A percentile compares a stretch with the other conserved stretches of the same genome.
Conservation (phyloP, 176 grass and related monocot species). For the Cenchrus americanus region DNA sequence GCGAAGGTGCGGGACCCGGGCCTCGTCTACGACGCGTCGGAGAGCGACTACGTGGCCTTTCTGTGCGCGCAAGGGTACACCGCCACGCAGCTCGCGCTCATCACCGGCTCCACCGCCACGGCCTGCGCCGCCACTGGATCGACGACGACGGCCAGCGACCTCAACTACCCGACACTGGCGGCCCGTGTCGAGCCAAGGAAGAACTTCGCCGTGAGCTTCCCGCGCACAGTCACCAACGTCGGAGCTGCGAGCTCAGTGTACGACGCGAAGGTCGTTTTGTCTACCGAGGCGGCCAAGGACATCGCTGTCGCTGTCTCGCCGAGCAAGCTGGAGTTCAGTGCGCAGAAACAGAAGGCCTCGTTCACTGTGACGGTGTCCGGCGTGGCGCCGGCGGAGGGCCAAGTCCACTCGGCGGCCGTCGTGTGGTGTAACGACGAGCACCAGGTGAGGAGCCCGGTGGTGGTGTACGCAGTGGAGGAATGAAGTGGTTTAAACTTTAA, state of each 20-base stretch:
- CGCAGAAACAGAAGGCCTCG: not conserved
- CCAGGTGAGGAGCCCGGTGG: constrained; percentile 17
- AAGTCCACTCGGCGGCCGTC: not conserved
- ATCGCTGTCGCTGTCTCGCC: constrained; percentile 20
- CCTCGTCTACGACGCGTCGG: constrained; percentile 46
- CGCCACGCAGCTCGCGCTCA: constrained; percentile 18
- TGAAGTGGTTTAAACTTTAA: too few relatives aligned
- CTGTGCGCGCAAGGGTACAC: constrained; percentile 53
- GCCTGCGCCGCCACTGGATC: not conserved
- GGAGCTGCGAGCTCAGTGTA: not conserved
- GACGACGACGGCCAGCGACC: not conserved
- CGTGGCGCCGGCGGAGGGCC: not conserved
- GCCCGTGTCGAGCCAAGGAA: not conserved
- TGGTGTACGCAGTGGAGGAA: not conserved
- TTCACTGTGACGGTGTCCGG: constrained; percentile 29
- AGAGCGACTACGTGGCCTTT: constrained; percentile 31
- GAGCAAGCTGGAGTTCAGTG: constrained; percentile 16
- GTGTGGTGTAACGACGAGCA: constrained; percentile 25
- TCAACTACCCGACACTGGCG: constrained; percentile 61
- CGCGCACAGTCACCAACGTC: constrained; percentile 50
- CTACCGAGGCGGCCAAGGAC: not conserved
- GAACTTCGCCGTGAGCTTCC: constrained; percentile 25
- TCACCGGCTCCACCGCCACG: constrained; percentile 23
- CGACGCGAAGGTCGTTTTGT: not conserved
- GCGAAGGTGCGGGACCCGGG: constrained; percentile 30